These are phyloP conservation scores for Acer campestre DNA, from an alignment of 345 rosid species.

Conservation along the genomic window DNA sequence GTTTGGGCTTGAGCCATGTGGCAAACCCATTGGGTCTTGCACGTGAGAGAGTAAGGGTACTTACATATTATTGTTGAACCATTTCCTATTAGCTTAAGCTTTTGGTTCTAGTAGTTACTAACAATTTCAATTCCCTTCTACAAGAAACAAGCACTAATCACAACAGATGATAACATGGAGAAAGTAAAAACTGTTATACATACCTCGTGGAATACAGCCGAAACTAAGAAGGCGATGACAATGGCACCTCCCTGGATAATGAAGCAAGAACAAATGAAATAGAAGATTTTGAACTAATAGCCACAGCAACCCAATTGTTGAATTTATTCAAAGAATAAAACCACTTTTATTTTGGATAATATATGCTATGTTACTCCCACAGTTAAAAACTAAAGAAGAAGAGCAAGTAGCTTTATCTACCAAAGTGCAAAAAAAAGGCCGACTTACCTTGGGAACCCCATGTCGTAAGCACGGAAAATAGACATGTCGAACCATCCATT, in stretches of 20 bases:
- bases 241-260: conserved; percentile 67
- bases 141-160: not conserved
- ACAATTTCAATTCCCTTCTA: not conserved
- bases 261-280: conserved; percentile 6
- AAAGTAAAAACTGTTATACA: not conserved
- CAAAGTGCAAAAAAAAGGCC: not conserved
- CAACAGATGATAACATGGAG: not conserved
- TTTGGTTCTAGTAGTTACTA: not conserved
- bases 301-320: conserved; percentile 3
- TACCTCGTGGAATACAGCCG: conserved; percentile 98
- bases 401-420: not conserved
- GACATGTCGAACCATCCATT: conserved; percentile 98
- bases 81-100: not conserved
- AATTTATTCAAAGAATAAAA: not conserved
- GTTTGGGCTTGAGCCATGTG: not conserved
- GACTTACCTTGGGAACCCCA: conserved; percentile 75
- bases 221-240: conserved; percentile 74
- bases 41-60: not conserved
- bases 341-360: not conserved
- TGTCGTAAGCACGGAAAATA: conserved; percentile 87
- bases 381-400: not conserved
- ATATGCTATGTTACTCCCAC: not conserved
- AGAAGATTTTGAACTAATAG: not conserved
- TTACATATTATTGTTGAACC: too few species aligned
- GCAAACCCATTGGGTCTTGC: not conserved